Conservation (phyloP, 2,329 filamentous ascomycete genomes). For the Monosporascus cannonballus region DNA sequence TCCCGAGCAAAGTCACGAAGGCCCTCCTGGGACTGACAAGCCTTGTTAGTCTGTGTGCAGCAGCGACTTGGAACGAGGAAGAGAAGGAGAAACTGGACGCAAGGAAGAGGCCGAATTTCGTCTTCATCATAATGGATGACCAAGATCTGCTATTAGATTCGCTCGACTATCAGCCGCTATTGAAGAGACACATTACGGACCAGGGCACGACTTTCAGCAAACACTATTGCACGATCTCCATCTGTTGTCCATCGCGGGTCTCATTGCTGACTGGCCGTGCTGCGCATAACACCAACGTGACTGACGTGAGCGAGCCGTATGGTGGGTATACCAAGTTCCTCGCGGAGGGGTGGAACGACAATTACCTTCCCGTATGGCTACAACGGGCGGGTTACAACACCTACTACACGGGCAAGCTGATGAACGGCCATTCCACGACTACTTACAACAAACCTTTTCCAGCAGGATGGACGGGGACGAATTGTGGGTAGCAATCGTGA, state of each 20-base stretch:
- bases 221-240: slow-evolving; percentile 50
- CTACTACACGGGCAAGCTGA: no score
- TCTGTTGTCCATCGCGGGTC: slow-evolving; percentile 53
- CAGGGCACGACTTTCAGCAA: slow-evolving; percentile 46
- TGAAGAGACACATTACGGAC: slow-evolving; percentile 41
- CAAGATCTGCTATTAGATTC: slow-evolving; percentile 51
- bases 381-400: no score
- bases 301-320: slow-evolving; percentile 38
- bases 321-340: slow-evolving; percentile 47
- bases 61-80: no score
- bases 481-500: not conserved
- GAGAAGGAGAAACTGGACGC: no score
- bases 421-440: no score
- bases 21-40: no score
- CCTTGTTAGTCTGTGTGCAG: no score
- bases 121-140: slow-evolving; percentile 56
- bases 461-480: not conserved
- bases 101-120: slow-evolving; percentile 36
- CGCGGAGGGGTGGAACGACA: slow-evolving; percentile 42
- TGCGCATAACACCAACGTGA: slow-evolving; percentile 58
- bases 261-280: slow-evolving; percentile 49
- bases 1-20: no score
- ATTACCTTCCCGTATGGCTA: slow-evolving; percentile 39
- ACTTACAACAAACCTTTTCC: not conserved
- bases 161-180: slow-evolving; percentile 42